These are phyloP conservation scores for Annona squamosa DNA, from an alignment of 164 flowering plant species.

Conservation along the genomic window DNA sequence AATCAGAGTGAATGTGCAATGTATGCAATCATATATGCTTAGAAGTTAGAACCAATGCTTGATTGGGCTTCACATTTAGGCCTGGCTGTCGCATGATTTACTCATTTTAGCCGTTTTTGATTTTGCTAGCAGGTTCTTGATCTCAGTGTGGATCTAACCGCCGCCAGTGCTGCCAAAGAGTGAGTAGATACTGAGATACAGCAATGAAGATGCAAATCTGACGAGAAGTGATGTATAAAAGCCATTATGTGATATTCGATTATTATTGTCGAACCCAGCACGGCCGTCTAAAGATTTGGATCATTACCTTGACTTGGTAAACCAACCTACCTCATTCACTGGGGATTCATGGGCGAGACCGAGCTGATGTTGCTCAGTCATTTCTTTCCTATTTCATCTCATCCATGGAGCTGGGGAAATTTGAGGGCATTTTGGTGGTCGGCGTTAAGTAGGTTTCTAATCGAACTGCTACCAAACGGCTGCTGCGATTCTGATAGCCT, in stretches of 20 bases:
- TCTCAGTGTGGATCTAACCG: constrained; percentile 72
- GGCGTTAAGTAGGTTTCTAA: too few species aligned
- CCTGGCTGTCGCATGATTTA: not conserved
- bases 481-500: too few species aligned
- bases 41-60: not conserved
- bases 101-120: not conserved
- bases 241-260: not conserved
- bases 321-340: too few species aligned
- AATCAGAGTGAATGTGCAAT: too few species aligned
- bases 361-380: too few species aligned
- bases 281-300: not conserved
- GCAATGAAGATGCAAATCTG: not conserved
- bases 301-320: too few species aligned
- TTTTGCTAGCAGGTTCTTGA: constrained; percentile 48
- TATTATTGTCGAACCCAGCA: not conserved
- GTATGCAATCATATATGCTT: too few species aligned
- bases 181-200: constrained; percentile 19
- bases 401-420: too few species aligned
- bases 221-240: not conserved
- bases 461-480: too few species aligned
- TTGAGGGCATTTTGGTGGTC: too few species aligned
- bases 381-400: too few species aligned
- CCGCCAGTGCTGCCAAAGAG: constrained; percentile 85
- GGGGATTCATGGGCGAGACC: too few species aligned
- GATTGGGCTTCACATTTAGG: not conserved